Percentiles rank a stretch among this genome's conserved stretches.
phyloP scores from a whole-genome alignment of 1,139 yeast species.

The Entelexis paramagnoliae region DNA sequence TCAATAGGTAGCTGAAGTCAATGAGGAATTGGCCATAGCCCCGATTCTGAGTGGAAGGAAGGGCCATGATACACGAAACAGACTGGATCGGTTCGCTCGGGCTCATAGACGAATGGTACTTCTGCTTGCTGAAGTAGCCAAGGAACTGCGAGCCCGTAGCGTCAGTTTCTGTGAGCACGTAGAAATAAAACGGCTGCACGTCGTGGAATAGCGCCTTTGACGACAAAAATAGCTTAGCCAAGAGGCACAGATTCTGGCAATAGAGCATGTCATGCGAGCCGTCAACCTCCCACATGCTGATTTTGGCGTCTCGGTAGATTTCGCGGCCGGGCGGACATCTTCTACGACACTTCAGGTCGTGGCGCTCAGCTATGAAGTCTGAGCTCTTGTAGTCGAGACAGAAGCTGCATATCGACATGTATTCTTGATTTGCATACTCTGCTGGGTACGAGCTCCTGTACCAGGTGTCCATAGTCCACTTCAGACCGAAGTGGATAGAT shows the following conservation, averaged over 20 bases:
- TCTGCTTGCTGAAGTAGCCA: conserved; percentile 90
- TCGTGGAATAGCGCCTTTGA: conserved; percentile 89
- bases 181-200: conserved; percentile 89
- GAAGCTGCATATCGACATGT: conserved; percentile 69
- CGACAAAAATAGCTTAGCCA: conserved; percentile 80
- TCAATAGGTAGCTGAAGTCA: conserved; percentile 75
- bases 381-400: conserved; percentile 77
- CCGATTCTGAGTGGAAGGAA: conserved; percentile 77
- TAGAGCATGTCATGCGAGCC: conserved; percentile 73
- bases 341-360: conserved; percentile 56
- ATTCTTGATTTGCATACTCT: conserved; percentile 55
- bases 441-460: conserved; percentile 90
- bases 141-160: conserved; percentile 60
- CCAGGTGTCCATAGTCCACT: conserved; percentile 47
- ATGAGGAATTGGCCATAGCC: conserved; percentile 87
- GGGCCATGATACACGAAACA: conserved; percentile 78
- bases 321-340: conserved; percentile 85
- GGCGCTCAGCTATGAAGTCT: conserved; percentile 58
- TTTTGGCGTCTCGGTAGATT: conserved; percentile 59
- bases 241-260: conserved; percentile 79
- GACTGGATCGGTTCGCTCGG: conserved; percentile 38
- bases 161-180: conserved; percentile 66
- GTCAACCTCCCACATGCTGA: conserved; percentile 83
- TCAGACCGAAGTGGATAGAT: conserved; percentile 16
- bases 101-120: conserved; percentile 27